These are phyloP conservation scores for Sisymbrium altissimum DNA, from an alignment of 345 rosid genomes.

Conservation along the genomic window DNA sequence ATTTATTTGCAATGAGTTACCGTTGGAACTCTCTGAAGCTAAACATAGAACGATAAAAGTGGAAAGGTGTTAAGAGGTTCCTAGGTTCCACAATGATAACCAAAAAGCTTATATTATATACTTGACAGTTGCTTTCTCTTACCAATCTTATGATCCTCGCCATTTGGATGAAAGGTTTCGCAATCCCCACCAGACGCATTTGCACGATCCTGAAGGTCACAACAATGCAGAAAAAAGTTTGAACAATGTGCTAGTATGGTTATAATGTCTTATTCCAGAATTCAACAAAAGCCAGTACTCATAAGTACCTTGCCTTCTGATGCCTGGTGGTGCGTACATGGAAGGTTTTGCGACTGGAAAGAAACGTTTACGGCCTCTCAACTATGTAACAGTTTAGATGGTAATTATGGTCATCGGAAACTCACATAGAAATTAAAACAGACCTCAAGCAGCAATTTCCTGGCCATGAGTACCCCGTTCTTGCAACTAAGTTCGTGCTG, in stretches of 20 bases:
- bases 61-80: not conserved
- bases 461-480: conserved; percentile 45
- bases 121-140: conserved; percentile 29
- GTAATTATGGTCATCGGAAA: not conserved
- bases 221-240: conserved; percentile 18
- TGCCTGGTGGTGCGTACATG: conserved; percentile 15
- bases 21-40: conserved; percentile 33
- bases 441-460: conserved; percentile 22
- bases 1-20: conserved; percentile 28
- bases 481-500: conserved; percentile 75
- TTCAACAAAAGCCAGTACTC: not conserved
- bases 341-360: conserved; percentile 38
- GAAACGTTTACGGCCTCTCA: conserved; percentile 1
- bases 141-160: conserved; percentile 27
- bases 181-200: conserved; percentile 18
- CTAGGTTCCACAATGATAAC: not conserved
- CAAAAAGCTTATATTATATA: not conserved
- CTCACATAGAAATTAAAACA: not conserved
- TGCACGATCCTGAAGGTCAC: conserved; percentile 37
- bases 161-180: conserved; percentile 18
- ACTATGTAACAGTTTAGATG: not conserved
- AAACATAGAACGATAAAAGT: conserved; percentile 7
- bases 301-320: conserved; percentile 36
- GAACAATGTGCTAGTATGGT: conserved; percentile 13
- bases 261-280: conserved; percentile 1